Evolutionary conservation across 129 eudicot species (phyloP), one percentile per base, ranked within the genome.

Genomic region (Chrysanthemum seticuspe): DNA sequence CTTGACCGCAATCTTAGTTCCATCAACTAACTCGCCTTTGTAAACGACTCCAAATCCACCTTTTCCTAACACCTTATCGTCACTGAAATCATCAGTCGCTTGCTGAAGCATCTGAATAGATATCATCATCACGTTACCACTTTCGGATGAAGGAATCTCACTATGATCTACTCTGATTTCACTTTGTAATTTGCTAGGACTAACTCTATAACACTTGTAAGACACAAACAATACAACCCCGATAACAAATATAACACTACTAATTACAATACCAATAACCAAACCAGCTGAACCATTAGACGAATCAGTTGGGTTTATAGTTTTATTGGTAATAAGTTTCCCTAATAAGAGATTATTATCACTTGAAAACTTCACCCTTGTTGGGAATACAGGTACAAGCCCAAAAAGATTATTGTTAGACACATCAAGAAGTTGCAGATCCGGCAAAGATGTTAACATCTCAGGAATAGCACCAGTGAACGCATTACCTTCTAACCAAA

Each of bases 181-280:
- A 36, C 13, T 21, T 13, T 50, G 73, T 68, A 51, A 51, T 16
- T 15, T 45, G 16, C 61, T 55, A 13, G 19, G 15, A 50, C 49
- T 45, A 40, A 6, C 14, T 23, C 72, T 2, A 45, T 48, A 4
- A 60, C 67, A 84, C 55, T 76, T 79, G 78, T 66, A 82, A 14
- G 70, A 79, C 40, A 85, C 85, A 68, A 79, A 77, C 68, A 71
- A 50, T 59, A 82, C 36, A 36, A 82, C 83, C 36, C 62, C 80
- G 58, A 85, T 31, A 48, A 85, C 63, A 34, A 78, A 62, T 29
- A 87, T 13, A 70, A 74, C 81, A 67, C 82, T 74, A 57, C 74
- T 31, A 14, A 83, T 59, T 7, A 59, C 81, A 25, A 84, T 67
- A 66, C 83, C 83, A 5, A 68, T 83, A 59, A 77, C 57, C 76